phyloP scores from a whole-genome alignment of 768 basidiomycete species.

The Tulasnella sp. region DNA sequence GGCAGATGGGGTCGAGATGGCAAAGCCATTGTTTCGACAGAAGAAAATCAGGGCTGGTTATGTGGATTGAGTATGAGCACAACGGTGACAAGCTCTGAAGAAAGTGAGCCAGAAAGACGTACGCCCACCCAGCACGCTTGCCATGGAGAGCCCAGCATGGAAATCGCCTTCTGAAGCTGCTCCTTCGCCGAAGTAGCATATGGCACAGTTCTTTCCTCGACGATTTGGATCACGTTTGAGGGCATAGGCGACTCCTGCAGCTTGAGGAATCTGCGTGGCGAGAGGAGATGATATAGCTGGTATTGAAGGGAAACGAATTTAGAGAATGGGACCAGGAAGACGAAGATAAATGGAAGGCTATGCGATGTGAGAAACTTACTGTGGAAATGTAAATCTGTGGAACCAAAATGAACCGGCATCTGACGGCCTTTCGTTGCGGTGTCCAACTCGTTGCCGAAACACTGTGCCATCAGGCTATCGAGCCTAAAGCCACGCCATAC shows the following conservation, averaged over 20 bases:
- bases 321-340: background rate
- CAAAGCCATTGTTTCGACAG: slow-evolving; percentile 69
- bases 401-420: slow-evolving; percentile 95
- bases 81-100: slow-evolving; percentile 43
- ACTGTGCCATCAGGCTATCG: slow-evolving; percentile 84
- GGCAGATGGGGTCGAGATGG: slow-evolving; percentile 85
- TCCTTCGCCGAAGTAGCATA: slow-evolving; percentile 87
- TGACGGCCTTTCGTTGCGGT: slow-evolving; percentile 77
- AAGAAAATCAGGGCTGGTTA: slow-evolving; percentile 34
- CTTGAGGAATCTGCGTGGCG: slow-evolving; percentile 92
- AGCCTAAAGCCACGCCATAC: slow-evolving; percentile 81
- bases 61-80: slow-evolving; percentile 52
- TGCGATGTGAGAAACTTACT: slow-evolving; percentile 36
- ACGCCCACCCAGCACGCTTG: slow-evolving; percentile 43
- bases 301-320: background rate
- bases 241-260: slow-evolving; percentile 88
- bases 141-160: slow-evolving; percentile 66
- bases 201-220: slow-evolving; percentile 69
- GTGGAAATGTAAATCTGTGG: slow-evolving; percentile 79
- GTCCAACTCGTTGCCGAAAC: slow-evolving; percentile 84
- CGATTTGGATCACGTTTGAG: slow-evolving; percentile 71
- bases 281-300: slow-evolving; percentile 80
- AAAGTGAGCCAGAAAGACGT: background rate
- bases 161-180: slow-evolving; percentile 95
- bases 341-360: background rate